Base-by-base conservation (phyloP, 139 green algal species). In the Chlamydomonas eustigma region DNA sequence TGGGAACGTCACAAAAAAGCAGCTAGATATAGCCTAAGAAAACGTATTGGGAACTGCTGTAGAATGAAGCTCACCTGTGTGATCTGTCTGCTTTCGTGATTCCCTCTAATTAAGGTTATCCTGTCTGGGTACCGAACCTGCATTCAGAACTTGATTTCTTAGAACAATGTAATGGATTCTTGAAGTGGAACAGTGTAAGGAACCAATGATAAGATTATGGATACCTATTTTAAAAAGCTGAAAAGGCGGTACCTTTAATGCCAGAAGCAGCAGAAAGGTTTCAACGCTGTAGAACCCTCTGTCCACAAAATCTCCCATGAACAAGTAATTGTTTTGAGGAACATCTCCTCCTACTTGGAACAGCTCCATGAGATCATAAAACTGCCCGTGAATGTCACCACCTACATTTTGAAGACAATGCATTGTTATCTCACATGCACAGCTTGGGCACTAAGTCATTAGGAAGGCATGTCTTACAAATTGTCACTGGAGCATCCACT, bases 301-400 rank as follows among this genome's bases (percentile, higher is more conserved):
- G 80, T 99, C 96, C 5, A 99, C 96, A 87, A 99, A 99, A 81
- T 99, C 96, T 0, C 96, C 96, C 92, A 99, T 97, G 85, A 99
- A 99, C 76, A 99, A 84, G 82, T 99, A 99, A 81, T 97, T 98
- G 12, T 90, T 98, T 82, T 94, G 83, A 25, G 96, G 96, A 73
- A 93, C 98, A 74, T 99, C 96, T 1, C 96, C 96, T 5, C 95
- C 95, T 31, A 88, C 83, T 75, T 95, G 93, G 78, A 99, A 99
- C 22, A 99, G 90, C 90, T 99, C 96, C 80, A 92, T 94, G 3
- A 99, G 83, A 84, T 98, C 95, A 77, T 99, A 97, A 69, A 99
- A 99, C 84, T 99, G 96, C 0, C 95, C 95, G 80, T 99, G 95
- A 37, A 99, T 98, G 81, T 99, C 95, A 1, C 95, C 95, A 76